Evolutionary conservation across 73 alveolate species (phyloP).

Genomic region (Tetrahymena elliotti): DNA sequence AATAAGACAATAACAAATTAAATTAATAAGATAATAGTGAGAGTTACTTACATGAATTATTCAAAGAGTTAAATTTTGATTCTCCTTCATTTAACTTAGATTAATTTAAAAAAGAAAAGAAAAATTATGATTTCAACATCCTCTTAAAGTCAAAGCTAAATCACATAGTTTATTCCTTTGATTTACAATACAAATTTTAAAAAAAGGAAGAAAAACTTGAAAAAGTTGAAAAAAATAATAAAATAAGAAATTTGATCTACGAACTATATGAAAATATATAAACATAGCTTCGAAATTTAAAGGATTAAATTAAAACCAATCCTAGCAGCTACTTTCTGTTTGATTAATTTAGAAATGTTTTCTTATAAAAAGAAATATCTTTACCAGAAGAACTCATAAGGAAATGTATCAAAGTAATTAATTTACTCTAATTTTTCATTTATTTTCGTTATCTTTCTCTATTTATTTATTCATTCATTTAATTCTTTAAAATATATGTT

Average conservation of each 20-base stretch:
- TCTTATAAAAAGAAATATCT: not conserved
- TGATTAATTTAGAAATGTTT: not conserved
- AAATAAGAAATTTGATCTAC: not conserved
- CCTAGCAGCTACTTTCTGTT: not conserved
- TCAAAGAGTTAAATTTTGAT: not conserved
- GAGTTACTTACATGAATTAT: not conserved
- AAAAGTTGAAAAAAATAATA: not conserved
- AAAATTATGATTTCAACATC: not conserved
- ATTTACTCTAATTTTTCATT: too few species aligned
- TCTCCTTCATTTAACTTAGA: not conserved
- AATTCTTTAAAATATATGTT: too few species aligned
- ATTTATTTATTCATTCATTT: too few species aligned
- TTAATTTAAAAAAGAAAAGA: not conserved
- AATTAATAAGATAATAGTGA: not conserved
- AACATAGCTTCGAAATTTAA: not conserved
- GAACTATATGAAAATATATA: not conserved
- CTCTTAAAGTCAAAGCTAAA: not conserved
- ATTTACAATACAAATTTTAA: not conserved
- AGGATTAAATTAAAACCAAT: not conserved
- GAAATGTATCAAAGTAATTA: not conserved
- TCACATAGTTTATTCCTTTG: not conserved
- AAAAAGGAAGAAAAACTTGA: not conserved
- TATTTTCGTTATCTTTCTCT: too few species aligned
- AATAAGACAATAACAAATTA: not conserved
- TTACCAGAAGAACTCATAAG: not conserved